Evolutionary conservation across 192 early-diverging fungal genomes (phyloP).

Genomic region (Gamsiella multidivaricata): DNA sequence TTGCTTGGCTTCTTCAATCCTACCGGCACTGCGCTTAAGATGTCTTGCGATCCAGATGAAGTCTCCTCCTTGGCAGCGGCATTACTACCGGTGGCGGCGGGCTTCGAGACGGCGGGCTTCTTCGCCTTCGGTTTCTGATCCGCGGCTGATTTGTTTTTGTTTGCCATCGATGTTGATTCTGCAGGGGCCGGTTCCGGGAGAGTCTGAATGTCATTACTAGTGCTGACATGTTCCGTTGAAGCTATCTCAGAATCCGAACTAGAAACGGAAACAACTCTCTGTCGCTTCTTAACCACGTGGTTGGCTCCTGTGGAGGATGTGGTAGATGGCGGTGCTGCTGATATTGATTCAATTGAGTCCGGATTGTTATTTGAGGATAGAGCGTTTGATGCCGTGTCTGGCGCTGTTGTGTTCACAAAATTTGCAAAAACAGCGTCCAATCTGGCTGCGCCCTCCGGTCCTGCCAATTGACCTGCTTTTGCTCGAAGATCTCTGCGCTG

Average conservation of each 20-base stretch:
- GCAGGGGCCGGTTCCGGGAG: not conserved
- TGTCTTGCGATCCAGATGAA: not conserved
- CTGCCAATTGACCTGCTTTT: conserved; percentile 38
- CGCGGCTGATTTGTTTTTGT: not conserved
- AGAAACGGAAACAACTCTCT: conserved; percentile 7
- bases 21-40: not conserved
- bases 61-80: not conserved
- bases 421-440: conserved; percentile 32
- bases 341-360: too few relatives aligned
- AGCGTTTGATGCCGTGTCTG: not conserved
- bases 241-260: not conserved
- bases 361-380: too few relatives aligned
- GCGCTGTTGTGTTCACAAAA: conserved; percentile 5
- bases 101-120: conserved; percentile 1
- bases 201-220: too few relatives aligned
- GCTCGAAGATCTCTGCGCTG: conserved; percentile 62
- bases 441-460: conserved; percentile 16
- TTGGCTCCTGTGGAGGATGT: not conserved
- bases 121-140: conserved; percentile 8
- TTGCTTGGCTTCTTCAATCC: not conserved
- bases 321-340: not conserved
- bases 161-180: not conserved
- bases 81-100: not conserved
- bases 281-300: conserved; percentile 11
- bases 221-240: not conserved